A percentile compares a stretch with the other conserved stretches of the same genome.
phyloP scores from a whole-genome alignment of 2,329 filamentous ascomycete genomes.

The Stachybotrys chlorohalonatus region DNA sequence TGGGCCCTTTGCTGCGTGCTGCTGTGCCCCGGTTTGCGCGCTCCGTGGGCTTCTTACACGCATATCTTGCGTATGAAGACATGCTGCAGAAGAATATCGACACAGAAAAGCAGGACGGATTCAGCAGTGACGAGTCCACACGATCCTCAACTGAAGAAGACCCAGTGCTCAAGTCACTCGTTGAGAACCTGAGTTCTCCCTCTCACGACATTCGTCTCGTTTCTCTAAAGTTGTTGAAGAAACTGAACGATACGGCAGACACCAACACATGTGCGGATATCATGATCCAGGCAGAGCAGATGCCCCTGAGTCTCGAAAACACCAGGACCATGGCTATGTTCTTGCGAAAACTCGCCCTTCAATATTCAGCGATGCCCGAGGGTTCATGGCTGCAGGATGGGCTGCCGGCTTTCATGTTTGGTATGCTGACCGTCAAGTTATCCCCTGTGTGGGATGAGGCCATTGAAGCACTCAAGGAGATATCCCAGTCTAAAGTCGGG shows the following conservation, averaged over 20 bases:
- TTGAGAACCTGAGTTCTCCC: slow-evolving; percentile 65
- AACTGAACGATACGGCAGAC: slow-evolving; percentile 32
- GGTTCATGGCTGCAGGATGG: slow-evolving; percentile 60
- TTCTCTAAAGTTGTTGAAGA: slow-evolving; percentile 63
- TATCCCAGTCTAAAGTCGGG: slow-evolving; percentile 60
- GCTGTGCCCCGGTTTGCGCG: slow-evolving; percentile 59
- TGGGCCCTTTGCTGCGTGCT: slow-evolving; percentile 58
- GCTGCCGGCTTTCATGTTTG: slow-evolving; percentile 78
- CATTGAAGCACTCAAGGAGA: slow-evolving; percentile 62
- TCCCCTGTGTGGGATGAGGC: slow-evolving; percentile 84
- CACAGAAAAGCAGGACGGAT: slow-evolving; percentile 12
- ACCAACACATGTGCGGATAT: slow-evolving; percentile 23
- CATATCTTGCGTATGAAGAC: slow-evolving; percentile 47
- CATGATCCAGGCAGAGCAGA: slow-evolving; percentile 74
- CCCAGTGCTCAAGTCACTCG: slow-evolving; percentile 52
- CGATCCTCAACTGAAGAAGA: slow-evolving; percentile 38
- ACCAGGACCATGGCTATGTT: slow-evolving; percentile 75
- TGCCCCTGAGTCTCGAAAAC: slow-evolving; percentile 66
- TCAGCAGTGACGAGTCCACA: slow-evolving; percentile 31
- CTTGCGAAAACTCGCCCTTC: slow-evolving; percentile 63
- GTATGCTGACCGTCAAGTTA: slow-evolving; percentile 77
- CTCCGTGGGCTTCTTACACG: slow-evolving; percentile 57
- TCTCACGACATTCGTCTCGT: slow-evolving; percentile 66
- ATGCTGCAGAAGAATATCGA: slow-evolving; percentile 11
- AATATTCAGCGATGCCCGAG: slow-evolving; percentile 50